phyloP scores from a whole-genome alignment of 2,329 filamentous ascomycete genomes.

The Dothideomycetes sp. region DNA sequence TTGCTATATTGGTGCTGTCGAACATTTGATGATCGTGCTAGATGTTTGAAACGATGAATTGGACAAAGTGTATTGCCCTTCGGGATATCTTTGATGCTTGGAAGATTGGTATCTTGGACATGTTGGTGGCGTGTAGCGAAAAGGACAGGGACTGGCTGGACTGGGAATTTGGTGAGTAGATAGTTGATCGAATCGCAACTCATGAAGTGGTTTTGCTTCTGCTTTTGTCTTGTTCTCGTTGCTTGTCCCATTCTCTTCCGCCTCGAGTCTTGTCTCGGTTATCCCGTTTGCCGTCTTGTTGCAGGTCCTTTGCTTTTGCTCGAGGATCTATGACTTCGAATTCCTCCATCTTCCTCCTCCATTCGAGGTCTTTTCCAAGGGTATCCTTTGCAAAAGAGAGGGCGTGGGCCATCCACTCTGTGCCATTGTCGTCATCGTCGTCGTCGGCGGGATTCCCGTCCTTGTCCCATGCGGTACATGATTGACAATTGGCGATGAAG shows the following conservation, averaged over 20 bases:
- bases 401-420: constrained; percentile 76
- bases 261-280: too few species aligned
- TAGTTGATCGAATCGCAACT: not conserved
- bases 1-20: constrained; percentile 1
- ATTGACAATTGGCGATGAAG: constrained; percentile 92
- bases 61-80: too few species aligned
- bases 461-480: constrained; percentile 76
- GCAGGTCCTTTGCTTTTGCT: constrained; percentile 53
- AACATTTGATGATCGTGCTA: too few species aligned
- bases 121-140: too few species aligned
- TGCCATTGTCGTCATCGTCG: constrained; percentile 40
- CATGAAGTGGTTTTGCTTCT: not conserved
- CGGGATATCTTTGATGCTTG: too few species aligned
- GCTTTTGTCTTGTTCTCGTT: not conserved
- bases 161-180: not conserved
- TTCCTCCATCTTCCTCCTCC: constrained; percentile 83
- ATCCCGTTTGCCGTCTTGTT: too few species aligned
- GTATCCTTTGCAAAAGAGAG: constrained; percentile 82
- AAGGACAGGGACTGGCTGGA: too few species aligned
- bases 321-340: constrained; percentile 83
- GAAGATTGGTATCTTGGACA: too few species aligned
- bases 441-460: constrained; percentile 49
- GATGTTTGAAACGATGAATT: too few species aligned
- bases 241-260: not conserved
- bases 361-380: constrained; percentile 79